phyloP scores from a whole-genome alignment of 345 rosid species.

The Aquilaria sinensis region DNA sequence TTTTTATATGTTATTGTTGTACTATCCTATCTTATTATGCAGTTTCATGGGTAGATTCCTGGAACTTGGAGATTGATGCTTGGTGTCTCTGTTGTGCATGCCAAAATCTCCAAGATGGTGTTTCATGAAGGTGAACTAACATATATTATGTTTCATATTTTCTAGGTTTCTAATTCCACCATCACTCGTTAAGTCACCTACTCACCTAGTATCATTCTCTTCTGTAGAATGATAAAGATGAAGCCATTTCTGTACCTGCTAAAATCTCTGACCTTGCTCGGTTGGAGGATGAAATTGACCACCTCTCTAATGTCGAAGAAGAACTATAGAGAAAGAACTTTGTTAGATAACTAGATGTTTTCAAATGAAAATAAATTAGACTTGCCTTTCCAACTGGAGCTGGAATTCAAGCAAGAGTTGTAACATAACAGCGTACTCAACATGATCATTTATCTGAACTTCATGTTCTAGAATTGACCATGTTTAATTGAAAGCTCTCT shows the following conservation, averaged over 20 bases:
- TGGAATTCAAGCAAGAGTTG: constrained; percentile 75
- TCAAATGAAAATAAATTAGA: constrained; percentile 59
- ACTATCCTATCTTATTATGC: no score
- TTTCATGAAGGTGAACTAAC: constrained; percentile 50
- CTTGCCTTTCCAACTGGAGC: constrained; percentile 92
- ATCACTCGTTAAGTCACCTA: not conserved
- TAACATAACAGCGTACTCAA: not conserved
- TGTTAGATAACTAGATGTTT: constrained; percentile 54
- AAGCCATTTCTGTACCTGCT: constrained; percentile 46
- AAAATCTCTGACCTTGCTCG: constrained; percentile 60
- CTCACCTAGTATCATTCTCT: not conserved
- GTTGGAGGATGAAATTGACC: constrained; percentile 69
- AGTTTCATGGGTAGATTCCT: constrained; percentile 49
- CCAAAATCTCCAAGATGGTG: constrained; percentile 96
- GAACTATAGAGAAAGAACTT: constrained; percentile 36
- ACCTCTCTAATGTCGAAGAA: constrained; percentile 58
- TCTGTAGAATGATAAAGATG: constrained; percentile 39
- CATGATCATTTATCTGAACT: no score
- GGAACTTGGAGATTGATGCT: constrained; percentile 99
- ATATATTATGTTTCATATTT: not conserved
- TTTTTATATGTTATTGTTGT: no score
- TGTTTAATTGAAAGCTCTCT: not conserved
- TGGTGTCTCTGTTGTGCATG: constrained; percentile 80
- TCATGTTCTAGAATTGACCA: not conserved
- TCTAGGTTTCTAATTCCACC: not conserved